Conservation (phyloP, 108 stramenopile genomes). For the Nitzschia putrida region DNA sequence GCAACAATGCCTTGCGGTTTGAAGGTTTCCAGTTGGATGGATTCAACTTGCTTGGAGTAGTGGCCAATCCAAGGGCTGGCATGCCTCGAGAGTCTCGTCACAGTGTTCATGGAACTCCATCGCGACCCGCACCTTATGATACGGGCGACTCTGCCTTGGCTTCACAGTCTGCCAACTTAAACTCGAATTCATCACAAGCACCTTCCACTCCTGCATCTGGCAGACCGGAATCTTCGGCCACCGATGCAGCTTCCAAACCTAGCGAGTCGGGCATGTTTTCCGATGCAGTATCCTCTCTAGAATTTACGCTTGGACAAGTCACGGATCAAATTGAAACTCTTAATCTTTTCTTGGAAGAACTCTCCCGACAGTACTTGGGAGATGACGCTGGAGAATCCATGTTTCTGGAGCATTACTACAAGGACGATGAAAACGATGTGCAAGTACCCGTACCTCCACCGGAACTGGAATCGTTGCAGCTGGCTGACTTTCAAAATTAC, state of each 20-base stretch:
- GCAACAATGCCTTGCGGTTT: conserved; percentile 24
- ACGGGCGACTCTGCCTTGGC: neutral
- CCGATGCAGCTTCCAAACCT: conserved; percentile 1
- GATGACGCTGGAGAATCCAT: conserved; percentile 36
- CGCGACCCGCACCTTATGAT: neutral
- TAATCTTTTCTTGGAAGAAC: conserved; percentile 49
- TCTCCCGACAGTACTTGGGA: conserved; percentile 48
- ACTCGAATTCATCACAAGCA: neutral
- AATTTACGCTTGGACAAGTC: conserved; percentile 45
- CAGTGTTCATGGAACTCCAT: neutral
- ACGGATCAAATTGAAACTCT: conserved; percentile 57
- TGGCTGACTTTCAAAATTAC: conserved; percentile 41
- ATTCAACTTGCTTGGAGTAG: conserved; percentile 82
- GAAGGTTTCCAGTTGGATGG: conserved; percentile 67
- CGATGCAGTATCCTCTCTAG: conserved; percentile 46
- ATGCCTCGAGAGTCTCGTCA: conserved; percentile 9
- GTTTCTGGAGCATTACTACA: conserved; percentile 43
- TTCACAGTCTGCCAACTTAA: neutral
- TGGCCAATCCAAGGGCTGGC: conserved; percentile 69
- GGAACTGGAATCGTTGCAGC: conserved; percentile 31
- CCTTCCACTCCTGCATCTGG: neutral
- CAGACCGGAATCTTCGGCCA: neutral
- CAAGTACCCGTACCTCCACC: conserved; percentile 28
- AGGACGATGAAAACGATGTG: conserved; percentile 34
- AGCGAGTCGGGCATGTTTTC: conserved; percentile 34